Percentiles rank a stretch among this genome's conserved stretches.
These are phyloP conservation scores for Solanum chmielewskii DNA, from an alignment of 257 asterid species.

Conservation along the genomic window DNA sequence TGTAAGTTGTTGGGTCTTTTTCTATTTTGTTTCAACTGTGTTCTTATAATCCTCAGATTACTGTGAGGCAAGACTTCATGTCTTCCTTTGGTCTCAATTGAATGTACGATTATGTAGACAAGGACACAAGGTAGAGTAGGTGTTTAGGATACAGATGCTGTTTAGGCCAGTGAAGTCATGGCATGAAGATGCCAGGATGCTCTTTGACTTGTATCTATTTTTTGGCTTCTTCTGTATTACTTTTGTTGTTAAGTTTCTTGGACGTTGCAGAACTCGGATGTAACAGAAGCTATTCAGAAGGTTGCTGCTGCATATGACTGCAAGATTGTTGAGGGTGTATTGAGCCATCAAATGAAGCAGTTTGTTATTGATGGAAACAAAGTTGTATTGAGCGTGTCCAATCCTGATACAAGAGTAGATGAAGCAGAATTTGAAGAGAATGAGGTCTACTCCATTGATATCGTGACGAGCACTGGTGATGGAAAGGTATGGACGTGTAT, in stretches of 20 bases:
- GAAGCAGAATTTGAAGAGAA: slow-evolving; percentile 86
- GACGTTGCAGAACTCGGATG: slow-evolving; percentile 5
- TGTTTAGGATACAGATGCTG: neutral
- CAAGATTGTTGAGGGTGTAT: slow-evolving; percentile 88
- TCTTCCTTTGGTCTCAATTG: neutral
- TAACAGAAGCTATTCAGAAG: slow-evolving; percentile 20
- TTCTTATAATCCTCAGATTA: neutral
- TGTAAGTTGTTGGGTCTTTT: neutral
- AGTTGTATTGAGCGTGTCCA: slow-evolving; percentile 56
- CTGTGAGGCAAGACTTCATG: neutral
- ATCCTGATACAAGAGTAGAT: slow-evolving; percentile 81
- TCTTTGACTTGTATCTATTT: neutral
- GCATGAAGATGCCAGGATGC: neutral
- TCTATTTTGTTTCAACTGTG: neutral
- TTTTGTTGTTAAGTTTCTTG: neutral
- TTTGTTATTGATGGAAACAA: slow-evolving; percentile 93
- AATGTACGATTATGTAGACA: neutral
- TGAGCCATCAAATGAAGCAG: slow-evolving; percentile 90
- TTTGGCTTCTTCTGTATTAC: neutral
- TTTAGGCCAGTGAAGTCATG: neutral
- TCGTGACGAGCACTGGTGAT: slow-evolving; percentile 89
- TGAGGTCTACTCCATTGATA: slow-evolving; percentile 78
- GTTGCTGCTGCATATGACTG: slow-evolving; percentile 96
- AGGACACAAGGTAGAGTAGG: neutral
- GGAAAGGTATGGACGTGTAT: slow-evolving; percentile 50